Conservation (phyloP, 371 early-diverging fungal genomes). For the Lichtheimia ornata region DNA sequence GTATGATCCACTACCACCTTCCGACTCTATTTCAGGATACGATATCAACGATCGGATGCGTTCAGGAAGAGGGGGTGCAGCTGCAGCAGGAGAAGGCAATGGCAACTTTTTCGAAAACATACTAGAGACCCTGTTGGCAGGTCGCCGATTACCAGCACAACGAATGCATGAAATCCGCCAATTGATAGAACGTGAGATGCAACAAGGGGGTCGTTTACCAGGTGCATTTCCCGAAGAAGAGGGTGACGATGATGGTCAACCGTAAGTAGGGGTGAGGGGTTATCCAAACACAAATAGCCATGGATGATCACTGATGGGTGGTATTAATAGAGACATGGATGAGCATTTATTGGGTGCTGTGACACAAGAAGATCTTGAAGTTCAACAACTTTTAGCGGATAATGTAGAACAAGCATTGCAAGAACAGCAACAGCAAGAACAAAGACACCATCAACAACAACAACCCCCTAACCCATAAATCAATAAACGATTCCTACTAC, state of each 20-base stretch:
- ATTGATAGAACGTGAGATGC: conserved; percentile 16
- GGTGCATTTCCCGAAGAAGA: conserved; percentile 1
- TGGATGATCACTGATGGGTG: too few species aligned
- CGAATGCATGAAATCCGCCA: conserved; percentile 15
- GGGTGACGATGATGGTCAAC: neutral
- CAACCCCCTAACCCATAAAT: neutral
- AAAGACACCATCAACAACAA: neutral
- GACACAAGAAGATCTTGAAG: conserved; percentile 28
- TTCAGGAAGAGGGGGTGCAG: neutral
- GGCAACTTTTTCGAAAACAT: conserved; percentile 16
- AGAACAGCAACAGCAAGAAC: neutral
- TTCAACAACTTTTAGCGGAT: conserved; percentile 34
- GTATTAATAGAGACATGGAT: too few species aligned
- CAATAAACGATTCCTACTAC: too few species aligned
- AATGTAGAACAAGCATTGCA: conserved; percentile 15
- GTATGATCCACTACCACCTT: conserved; percentile 80
- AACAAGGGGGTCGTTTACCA: conserved; percentile 25
- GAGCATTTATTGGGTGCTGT: conserved; percentile 24
- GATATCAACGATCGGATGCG: conserved; percentile 34
- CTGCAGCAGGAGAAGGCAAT: conserved; percentile 21
- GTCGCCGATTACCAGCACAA: conserved; percentile 7
- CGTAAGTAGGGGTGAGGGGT: too few species aligned
- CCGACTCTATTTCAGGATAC: conserved; percentile 54
- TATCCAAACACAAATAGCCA: neutral
- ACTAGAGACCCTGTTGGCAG: conserved; percentile 22